Evolutionary conservation across 2,329 filamentous ascomycete genomes (phyloP), one percentile per base, ranked within the genome.

Genomic region (Mycogone perniciosa): DNA sequence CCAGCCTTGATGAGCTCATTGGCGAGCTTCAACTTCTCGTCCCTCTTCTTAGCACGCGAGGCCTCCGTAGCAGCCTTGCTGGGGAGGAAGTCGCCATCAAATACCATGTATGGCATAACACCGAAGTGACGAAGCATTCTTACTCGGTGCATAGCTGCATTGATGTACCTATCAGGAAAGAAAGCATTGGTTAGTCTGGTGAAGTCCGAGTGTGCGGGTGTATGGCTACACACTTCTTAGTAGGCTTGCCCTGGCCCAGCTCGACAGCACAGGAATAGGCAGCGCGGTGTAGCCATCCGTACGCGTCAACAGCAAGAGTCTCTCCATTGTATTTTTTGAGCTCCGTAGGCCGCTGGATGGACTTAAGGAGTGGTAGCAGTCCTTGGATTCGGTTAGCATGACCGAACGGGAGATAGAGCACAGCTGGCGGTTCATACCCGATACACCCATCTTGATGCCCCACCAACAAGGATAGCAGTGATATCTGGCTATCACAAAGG

Each of bases 281-380:
- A 48, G 91, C 95, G 59, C 93, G 86, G 69, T 99, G 93, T 50
- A 99, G 83, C 93, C 95, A 99, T 66, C 92, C 93, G 76, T 99
- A 99, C 51, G 88, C 92, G 68, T 99, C 93, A 34, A 99, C 85
- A n/a, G 88, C 95, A 43, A 99, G 79, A 1, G 87, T 95, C 70
- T 95, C 85, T 46, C 92, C 93, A 9, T 80, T 74, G 68, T 88
- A 96, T 63, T 90, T 90, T 66, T 90, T 95, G 54, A 99, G 76
- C 60, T 89, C 87, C 46, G 82, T 87, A 64, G 88, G 87, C 64
- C 88, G 90, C 54, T 99, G 93, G 49, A 99, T 97, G 42, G 93
- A 97, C 71, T 97, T 97, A 54, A 99, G 82, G 54, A 97, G 77
- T 35, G 89, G 89, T 33, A 97, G 79, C 48, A 99, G 81, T 41